Conservation (phyloP, 192 early-diverging fungal genomes). For the Pecoramyces ruminantium region DNA sequence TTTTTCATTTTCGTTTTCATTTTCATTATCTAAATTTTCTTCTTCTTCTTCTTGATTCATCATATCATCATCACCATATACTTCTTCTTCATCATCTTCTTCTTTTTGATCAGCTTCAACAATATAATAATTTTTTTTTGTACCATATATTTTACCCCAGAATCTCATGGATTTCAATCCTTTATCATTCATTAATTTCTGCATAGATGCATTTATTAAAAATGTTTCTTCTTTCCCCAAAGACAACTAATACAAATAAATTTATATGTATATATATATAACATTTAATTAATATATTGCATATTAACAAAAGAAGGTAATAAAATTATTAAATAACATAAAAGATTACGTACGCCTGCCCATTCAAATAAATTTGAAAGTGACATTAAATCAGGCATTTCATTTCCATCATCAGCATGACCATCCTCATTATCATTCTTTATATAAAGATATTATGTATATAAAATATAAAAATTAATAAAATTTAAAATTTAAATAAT, state of each 20-base stretch:
- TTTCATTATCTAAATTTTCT: neutral
- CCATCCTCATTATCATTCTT: neutral
- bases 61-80: neutral
- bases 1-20: neutral
- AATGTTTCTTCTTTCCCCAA: constrained; percentile 37
- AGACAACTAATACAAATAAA: no score
- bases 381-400: constrained; percentile 43
- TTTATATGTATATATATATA: no score
- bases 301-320: no score
- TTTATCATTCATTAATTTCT: constrained; percentile 25
- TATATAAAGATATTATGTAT: no score
- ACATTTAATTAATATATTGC: no score
- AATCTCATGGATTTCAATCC: constrained; percentile 33
- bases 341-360: constrained; percentile 32
- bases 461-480: no score
- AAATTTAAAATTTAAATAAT: no score
- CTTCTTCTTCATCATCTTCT: constrained; percentile 27
- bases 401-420: constrained; percentile 20
- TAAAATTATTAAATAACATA: no score
- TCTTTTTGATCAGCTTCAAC: constrained; percentile 34
- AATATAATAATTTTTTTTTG: constrained; percentile 22
- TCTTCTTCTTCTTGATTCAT: constrained; percentile 15
- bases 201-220: constrained; percentile 28
- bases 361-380: constrained; percentile 35
- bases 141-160: constrained; percentile 34